Percentiles rank a stretch among this genome's conserved stretches.
These are phyloP conservation scores for Stagonosporopsis rhizophila DNA, from an alignment of 2,329 filamentous ascomycete species.

Conservation along the genomic window DNA sequence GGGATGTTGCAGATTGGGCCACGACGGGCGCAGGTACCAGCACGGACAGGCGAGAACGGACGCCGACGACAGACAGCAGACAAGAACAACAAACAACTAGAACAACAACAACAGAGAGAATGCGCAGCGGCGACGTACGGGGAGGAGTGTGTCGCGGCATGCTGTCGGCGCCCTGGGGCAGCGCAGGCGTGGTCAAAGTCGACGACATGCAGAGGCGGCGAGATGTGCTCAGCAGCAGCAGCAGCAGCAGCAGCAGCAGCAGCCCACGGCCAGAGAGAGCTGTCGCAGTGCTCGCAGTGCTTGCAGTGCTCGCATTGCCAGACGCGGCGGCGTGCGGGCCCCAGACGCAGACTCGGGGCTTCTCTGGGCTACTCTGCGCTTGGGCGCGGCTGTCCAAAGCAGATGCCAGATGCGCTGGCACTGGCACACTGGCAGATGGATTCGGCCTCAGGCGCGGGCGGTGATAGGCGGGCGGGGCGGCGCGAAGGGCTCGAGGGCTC, in stretches of 20 bases:
- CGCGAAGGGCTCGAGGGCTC: background rate
- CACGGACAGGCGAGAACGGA: background rate
- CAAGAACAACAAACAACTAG: no score
- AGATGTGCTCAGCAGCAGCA: no score
- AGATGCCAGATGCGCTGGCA: conserved; percentile 32
- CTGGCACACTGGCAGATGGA: no score
- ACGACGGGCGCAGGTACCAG: background rate
- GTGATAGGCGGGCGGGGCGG: conserved; percentile 5
- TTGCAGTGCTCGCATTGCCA: no score
- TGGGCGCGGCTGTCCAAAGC: conserved; percentile 21
- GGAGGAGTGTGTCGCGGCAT: conserved; percentile 54
- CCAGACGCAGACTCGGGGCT: conserved; percentile 12
- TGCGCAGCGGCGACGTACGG: no score
- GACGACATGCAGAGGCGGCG: conserved; percentile 3
- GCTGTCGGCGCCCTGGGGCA: conserved; percentile 37
- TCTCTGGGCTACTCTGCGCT: conserved; percentile 22
- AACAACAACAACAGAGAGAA: no score
- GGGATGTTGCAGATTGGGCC: conserved; percentile 34
- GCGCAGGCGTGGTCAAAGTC: background rate
- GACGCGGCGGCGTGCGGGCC: no score
- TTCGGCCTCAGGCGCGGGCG: no score
- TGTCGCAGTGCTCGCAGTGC: no score
- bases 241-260: no score
- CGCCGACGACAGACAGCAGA: background rate
- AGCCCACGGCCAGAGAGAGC: no score